phyloP scores from a whole-genome alignment of 2,329 filamentous ascomycete genomes.

The Acrodontium crateriforme region DNA sequence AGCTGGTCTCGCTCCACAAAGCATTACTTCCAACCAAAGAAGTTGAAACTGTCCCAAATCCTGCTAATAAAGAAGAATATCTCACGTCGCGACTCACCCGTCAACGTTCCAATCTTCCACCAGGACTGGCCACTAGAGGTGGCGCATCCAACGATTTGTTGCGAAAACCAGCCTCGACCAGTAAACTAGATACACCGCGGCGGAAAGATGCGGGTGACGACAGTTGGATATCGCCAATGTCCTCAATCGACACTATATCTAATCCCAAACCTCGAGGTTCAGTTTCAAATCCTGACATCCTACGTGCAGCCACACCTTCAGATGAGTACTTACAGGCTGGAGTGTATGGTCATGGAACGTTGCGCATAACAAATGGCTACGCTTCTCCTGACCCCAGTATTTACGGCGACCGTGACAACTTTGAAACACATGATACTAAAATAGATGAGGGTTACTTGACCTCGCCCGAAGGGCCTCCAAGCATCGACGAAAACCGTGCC shows the following conservation, averaged over 20 bases:
- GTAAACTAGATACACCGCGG: neutral
- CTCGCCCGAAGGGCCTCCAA: conserved; percentile 5
- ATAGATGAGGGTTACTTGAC: conserved; percentile 10
- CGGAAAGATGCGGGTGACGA: neutral
- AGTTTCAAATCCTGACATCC: conserved; percentile 1
- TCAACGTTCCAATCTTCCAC: conserved; percentile 7
- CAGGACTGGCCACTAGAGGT: conserved; percentile 14
- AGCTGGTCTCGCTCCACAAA: conserved; percentile 30
- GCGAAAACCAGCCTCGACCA: conserved; percentile 11
- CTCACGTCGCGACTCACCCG: conserved; percentile 3
- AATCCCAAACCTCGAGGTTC: conserved; percentile 1
- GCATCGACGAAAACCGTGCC: neutral
- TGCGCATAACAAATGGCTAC: conserved; percentile 34
- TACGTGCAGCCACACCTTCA: conserved; percentile 25
- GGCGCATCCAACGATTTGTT: conserved; percentile 16
- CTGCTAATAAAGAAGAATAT: conserved; percentile 9
- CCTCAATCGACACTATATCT: no score
- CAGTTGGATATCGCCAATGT: neutral
- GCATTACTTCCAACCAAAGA: conserved; percentile 22
- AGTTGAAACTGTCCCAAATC: conserved; percentile 7
- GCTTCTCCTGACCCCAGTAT: conserved; percentile 31
- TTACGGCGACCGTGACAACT: no score
- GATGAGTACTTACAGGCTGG: conserved; percentile 31
- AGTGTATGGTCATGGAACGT: conserved; percentile 27
- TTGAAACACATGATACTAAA: conserved; percentile 1